Evolutionary conservation across 805 yeast genomes (phyloP).

Genomic region (Sugiyamaella marilandica): DNA sequence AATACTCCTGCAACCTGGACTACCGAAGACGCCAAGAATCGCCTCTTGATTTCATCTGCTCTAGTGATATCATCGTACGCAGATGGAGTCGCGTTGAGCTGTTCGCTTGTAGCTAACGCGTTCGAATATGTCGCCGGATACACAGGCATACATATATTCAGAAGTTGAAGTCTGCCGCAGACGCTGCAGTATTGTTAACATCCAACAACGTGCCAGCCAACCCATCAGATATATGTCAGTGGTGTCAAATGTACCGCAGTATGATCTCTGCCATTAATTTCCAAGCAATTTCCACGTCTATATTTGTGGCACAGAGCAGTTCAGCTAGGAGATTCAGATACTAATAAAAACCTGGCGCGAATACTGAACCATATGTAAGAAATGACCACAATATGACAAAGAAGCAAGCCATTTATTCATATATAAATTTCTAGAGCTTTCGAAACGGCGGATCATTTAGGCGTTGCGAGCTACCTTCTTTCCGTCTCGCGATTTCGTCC

Average conservation of each 20-base stretch:
- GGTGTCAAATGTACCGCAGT: too few species aligned
- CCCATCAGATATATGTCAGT: too few species aligned
- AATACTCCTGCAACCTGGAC: constrained; percentile 12
- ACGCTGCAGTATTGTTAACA: too few species aligned
- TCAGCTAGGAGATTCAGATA: too few species aligned
- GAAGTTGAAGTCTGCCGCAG: too few species aligned
- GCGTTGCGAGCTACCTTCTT: constrained; percentile 12
- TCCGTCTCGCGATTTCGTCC: constrained; percentile 12
- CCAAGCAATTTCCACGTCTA: too few species aligned
- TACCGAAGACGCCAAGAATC: neutral
- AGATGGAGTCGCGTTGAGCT: constrained; percentile 1
- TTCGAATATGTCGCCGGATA: constrained; percentile 2
- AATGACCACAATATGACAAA: neutral
- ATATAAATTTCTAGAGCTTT: constrained; percentile 7
- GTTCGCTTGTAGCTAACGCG: constrained; percentile 4
- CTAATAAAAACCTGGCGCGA: too few species aligned
- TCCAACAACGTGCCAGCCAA: too few species aligned
- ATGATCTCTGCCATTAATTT: too few species aligned
- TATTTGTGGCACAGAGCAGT: too few species aligned
- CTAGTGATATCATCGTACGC: neutral
- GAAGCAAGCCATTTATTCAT: neutral
- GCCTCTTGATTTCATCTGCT: neutral
- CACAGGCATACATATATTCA: neutral
- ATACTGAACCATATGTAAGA: neutral
- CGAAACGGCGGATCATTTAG: constrained; percentile 19